A percentile compares a stretch with the other conserved stretches of the same genome.
Conservation (phyloP, 2,329 filamentous ascomycete genomes). For the Laburnicola sp. region DNA sequence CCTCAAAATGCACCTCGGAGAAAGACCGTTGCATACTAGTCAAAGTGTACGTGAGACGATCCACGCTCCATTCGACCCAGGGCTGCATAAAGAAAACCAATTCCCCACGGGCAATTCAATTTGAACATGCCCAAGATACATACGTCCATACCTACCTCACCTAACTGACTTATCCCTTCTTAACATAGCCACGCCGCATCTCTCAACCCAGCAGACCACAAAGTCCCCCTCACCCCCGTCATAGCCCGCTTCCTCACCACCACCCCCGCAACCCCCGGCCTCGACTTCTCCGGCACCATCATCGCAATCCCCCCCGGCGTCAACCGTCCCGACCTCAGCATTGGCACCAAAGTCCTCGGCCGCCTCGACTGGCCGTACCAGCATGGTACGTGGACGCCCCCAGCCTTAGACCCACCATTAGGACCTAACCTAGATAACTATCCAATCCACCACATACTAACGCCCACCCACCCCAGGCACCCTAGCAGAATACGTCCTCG, state of each 20-base stretch:
- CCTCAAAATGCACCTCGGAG: neutral
- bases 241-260: conserved; percentile 23
- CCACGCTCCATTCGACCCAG: no score
- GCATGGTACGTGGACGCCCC: no score
- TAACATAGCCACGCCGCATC: conserved; percentile 23
- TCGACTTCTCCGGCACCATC: conserved; percentile 25
- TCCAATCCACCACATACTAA: no score
- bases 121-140: no score
- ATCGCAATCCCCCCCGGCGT: conserved; percentile 10
- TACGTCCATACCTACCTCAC: no score
- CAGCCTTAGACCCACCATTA: no score
- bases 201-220: conserved; percentile 31
- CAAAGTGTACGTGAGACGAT: conserved; percentile 19
- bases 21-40: conserved; percentile 6
- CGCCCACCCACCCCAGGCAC: no score
- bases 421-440: no score
- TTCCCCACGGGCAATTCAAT: no score
- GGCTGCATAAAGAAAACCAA: no score
- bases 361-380: conserved; percentile 30
- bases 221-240: conserved; percentile 23
- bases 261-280: conserved; percentile 27
- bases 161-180: no score
- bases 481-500: conserved; percentile 26
- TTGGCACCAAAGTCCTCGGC: conserved; percentile 27
- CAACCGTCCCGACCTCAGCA: conserved; percentile 1